Evolutionary conservation across 208 protist genomes (phyloP).

Genomic region (Entamoeba histolytica): DNA sequence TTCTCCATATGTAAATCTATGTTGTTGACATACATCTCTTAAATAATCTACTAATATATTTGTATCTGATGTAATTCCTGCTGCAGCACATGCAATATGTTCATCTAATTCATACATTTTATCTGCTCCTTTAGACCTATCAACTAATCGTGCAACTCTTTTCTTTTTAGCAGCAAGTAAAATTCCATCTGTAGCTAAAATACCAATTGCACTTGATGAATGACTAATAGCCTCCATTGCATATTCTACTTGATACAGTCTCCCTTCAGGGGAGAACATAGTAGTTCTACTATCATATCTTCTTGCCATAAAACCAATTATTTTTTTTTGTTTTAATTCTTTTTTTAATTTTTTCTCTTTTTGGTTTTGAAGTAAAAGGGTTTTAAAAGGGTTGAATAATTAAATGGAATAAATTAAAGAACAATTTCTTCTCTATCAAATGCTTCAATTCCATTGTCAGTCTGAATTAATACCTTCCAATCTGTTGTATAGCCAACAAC

Average conservation of each 20-base stretch:
- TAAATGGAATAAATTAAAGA: neutral
- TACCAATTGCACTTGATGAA: neutral
- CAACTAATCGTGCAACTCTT: neutral
- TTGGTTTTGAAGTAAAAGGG: too few relatives aligned
- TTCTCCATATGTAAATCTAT: neutral
- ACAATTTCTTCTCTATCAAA: neutral
- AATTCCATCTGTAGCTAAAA: neutral
- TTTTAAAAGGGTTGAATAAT: too few relatives aligned
- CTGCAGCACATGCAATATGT: conserved; percentile 7
- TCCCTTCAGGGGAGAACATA: conserved; percentile 4
- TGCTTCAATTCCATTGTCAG: neutral
- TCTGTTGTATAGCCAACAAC: neutral
- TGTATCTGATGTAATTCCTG: conserved; percentile 22
- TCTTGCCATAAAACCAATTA: neutral
- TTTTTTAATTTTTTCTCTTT: too few relatives aligned
- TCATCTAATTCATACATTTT: conserved; percentile 18
- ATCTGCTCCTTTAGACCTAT: neutral
- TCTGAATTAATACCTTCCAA: neutral
- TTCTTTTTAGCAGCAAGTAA: neutral
- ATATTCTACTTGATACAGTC: conserved; percentile 8
- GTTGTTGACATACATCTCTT: neutral
- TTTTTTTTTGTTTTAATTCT: too few relatives aligned
- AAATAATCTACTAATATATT: conserved; percentile 8
- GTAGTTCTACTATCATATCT: conserved; percentile 20
- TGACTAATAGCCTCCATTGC: conserved; percentile 11